A percentile compares a stretch with the other conserved stretches of the same genome.
Evolutionary conservation across 1,284 basidiomycete genomes (phyloP).

Genomic region (Inonotus obliquus): DNA sequence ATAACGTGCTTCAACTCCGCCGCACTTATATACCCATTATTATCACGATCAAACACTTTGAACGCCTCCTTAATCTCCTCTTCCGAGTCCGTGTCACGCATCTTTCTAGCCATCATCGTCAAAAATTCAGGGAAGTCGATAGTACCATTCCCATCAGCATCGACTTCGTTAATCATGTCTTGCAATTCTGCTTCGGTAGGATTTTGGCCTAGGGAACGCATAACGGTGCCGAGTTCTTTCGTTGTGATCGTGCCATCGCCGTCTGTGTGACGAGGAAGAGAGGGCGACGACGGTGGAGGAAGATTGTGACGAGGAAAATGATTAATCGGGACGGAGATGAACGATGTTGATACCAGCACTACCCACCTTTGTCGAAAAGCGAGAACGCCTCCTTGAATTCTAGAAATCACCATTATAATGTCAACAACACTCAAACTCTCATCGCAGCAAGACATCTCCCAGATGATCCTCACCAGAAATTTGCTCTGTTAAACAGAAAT

Average conservation of each 20-base stretch:
- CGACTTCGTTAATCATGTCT: constrained; percentile 96
- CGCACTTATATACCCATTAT: constrained; percentile 77
- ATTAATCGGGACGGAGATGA: constrained; percentile 27
- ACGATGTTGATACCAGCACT: too few species aligned
- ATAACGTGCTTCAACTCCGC: constrained; percentile 88
- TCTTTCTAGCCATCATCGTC: constrained; percentile 95
- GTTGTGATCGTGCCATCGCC: constrained; percentile 97
- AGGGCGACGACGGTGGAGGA: too few species aligned
- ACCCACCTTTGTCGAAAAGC: constrained; percentile 90
- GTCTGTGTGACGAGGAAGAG: constrained; percentile 48
- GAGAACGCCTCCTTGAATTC: constrained; percentile 92
- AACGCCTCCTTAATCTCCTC: constrained; percentile 79
- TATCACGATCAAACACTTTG: constrained; percentile 82
- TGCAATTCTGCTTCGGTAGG: constrained; percentile 93
- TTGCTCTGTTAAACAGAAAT: constrained; percentile 41
- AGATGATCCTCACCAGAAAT: constrained; percentile 51
- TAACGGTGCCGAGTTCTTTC: constrained; percentile 93
- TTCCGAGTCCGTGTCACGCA: constrained; percentile 87
- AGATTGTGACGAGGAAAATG: background rate
- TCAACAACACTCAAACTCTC: constrained; percentile 19
- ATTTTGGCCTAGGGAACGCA: constrained; percentile 96
- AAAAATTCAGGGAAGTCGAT: constrained; percentile 97
- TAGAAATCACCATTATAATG: constrained; percentile 26
- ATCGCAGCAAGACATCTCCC: background rate
- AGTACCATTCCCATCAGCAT: constrained; percentile 76